Evolutionary conservation across 257 asterid species (phyloP).

Genomic region (Solanum sparsipilum): DNA sequence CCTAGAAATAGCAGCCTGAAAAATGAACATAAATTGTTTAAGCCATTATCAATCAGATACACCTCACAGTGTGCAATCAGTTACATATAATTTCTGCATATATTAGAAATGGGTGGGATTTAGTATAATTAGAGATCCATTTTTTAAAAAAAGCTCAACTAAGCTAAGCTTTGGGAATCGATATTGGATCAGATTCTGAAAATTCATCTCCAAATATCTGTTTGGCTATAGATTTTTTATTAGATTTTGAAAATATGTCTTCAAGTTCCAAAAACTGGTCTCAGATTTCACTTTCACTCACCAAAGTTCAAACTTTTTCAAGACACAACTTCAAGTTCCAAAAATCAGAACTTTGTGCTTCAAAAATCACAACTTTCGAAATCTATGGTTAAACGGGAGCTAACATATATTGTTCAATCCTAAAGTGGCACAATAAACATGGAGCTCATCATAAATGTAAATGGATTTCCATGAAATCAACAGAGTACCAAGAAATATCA

Average conservation of each 20-base stretch:
- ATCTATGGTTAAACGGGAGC: neutral
- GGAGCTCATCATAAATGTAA: too few relatives aligned
- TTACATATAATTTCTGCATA: neutral
- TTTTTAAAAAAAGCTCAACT: accelerated
- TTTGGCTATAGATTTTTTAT: neutral
- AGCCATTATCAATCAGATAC: neutral
- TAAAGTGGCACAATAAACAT: neutral
- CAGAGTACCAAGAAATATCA: neutral
- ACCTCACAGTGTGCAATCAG: neutral
- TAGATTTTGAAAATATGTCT: neutral
- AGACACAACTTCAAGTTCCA: neutral
- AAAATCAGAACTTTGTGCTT: neutral
- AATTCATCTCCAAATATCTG: neutral
- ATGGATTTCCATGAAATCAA: neutral
- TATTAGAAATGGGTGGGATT: neutral
- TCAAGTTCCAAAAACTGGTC: neutral
- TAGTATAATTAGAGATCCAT: neutral
- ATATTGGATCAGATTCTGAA: neutral
- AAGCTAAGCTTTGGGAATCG: accelerated
- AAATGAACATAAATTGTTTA: neutral
- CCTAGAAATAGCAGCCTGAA: slow-evolving; percentile 93
- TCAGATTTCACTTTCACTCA: neutral
- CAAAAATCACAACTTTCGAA: neutral
- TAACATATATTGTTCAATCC: neutral
- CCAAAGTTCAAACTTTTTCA: neutral